These are phyloP conservation scores for Talaromyces sp. DNA, from an alignment of 2,329 filamentous ascomycete genomes.

Conservation along the genomic window DNA sequence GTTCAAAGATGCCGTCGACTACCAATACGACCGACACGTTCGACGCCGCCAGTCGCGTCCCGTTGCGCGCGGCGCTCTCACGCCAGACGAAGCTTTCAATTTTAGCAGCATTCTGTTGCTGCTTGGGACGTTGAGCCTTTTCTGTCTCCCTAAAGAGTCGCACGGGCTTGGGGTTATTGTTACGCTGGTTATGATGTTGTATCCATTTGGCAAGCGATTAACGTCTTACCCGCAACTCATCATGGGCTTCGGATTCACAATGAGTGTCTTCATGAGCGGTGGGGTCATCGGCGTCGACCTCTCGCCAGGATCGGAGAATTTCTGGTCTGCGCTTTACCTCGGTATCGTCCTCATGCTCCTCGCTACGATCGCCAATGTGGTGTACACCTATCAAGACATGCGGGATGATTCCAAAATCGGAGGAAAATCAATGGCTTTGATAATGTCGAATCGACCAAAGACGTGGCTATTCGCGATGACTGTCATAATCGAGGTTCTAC, in stretches of 20 bases:
- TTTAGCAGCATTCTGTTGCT: slow-evolving; percentile 4
- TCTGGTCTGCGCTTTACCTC: neutral
- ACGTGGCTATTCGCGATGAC: slow-evolving; percentile 8
- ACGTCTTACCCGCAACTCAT: neutral
- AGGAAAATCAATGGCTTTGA: slow-evolving; percentile 1
- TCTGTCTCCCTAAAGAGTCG: neutral
- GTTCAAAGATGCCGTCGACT: slow-evolving; percentile 8
- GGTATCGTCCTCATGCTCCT: neutral
- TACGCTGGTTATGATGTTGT: slow-evolving; percentile 1
- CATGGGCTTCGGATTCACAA: neutral
- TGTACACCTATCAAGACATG: slow-evolving; percentile 15
- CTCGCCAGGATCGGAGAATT: neutral
- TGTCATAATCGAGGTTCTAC: neutral
- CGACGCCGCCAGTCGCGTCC: slow-evolving; percentile 2
- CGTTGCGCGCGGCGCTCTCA: slow-evolving; percentile 7
- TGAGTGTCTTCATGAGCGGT: slow-evolving; percentile 5
- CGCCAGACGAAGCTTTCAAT: slow-evolving; percentile 1
- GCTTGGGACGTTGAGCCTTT: neutral
- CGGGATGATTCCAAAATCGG: slow-evolving; percentile 2
- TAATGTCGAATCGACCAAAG: slow-evolving; percentile 3
- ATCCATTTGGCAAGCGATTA: slow-evolving; percentile 8
- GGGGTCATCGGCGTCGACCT: neutral
- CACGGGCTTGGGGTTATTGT: neutral
- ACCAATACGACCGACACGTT: slow-evolving; percentile 3
- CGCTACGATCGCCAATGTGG: neutral